Evolutionary conservation across 2,329 filamentous ascomycete genomes (phyloP).

Genomic region (Botryotinia globosa): DNA sequence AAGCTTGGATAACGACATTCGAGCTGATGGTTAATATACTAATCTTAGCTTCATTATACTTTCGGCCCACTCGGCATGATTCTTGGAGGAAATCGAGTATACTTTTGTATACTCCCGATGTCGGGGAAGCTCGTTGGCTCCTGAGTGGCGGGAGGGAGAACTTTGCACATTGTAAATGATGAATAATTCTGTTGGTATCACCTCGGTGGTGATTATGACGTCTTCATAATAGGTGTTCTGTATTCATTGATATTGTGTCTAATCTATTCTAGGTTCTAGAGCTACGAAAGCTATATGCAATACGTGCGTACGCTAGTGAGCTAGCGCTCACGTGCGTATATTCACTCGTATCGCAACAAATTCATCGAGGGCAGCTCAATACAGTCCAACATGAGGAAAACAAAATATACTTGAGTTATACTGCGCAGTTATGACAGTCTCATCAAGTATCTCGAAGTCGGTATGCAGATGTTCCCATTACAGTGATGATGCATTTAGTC

Average conservation of each 20-base stretch:
- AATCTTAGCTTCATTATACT: neutral
- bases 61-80: neutral
- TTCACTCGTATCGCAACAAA: no score
- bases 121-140: neutral
- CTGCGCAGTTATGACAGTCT: neutral
- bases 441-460: neutral
- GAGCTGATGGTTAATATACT: neutral
- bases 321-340: no score
- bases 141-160: neutral
- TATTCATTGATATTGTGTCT: no score
- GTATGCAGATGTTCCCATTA: neutral
- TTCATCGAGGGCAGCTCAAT: neutral
- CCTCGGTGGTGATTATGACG: no score
- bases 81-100: neutral
- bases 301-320: no score
- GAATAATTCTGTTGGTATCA: no score
- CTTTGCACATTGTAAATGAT: neutral
- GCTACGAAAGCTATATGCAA: no score
- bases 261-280: no score
- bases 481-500: neutral
- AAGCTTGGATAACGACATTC: neutral
- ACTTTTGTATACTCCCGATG: neutral
- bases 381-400: neutral
- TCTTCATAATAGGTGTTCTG: no score
- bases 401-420: neutral